phyloP scores from a whole-genome alignment of 2,329 filamentous ascomycete genomes.

The Aspergillus ustus region DNA sequence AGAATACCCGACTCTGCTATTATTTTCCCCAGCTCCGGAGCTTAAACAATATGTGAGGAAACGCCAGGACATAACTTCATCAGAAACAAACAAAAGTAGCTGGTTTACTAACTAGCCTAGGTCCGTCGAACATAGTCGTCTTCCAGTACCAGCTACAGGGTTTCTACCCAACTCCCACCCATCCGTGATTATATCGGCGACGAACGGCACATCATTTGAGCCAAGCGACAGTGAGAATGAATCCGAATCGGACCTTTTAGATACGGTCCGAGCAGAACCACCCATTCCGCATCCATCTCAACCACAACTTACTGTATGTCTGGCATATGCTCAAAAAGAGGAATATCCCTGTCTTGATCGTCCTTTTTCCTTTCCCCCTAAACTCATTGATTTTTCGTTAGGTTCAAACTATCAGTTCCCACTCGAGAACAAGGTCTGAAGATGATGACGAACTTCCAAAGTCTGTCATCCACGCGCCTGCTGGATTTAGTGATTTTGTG shows the following conservation, averaged over 20 bases:
- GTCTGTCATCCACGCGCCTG: constrained; percentile 89
- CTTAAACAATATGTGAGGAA: constrained; percentile 12
- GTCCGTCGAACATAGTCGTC: constrained; percentile 8
- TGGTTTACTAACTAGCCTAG: constrained; percentile 12
- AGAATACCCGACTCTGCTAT: not conserved
- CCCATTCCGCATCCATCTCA: constrained; percentile 14
- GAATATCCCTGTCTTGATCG: no score
- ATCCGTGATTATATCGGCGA: constrained; percentile 7
- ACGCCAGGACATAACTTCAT: not conserved
- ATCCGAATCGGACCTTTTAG: not conserved
- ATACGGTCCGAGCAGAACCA: not conserved
- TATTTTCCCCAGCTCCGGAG: not conserved
- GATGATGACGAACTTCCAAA: constrained; percentile 71
- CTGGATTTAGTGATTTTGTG: constrained; percentile 82
- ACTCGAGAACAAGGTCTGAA: constrained; percentile 47
- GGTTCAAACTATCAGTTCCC: constrained; percentile 37
- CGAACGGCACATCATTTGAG: constrained; percentile 3
- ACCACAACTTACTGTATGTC: constrained; percentile 33
- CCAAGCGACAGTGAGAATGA: constrained; percentile 2
- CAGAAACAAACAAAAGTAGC: not conserved
- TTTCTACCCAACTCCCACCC: constrained; percentile 7
- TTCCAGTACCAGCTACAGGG: not conserved
- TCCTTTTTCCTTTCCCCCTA: no score
- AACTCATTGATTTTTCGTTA: constrained; percentile 20
- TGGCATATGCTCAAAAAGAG: not conserved